Percentiles rank a stretch among this genome's conserved stretches.
phyloP scores from a whole-genome alignment of 768 basidiomycete species.

The Galerina marginata region DNA sequence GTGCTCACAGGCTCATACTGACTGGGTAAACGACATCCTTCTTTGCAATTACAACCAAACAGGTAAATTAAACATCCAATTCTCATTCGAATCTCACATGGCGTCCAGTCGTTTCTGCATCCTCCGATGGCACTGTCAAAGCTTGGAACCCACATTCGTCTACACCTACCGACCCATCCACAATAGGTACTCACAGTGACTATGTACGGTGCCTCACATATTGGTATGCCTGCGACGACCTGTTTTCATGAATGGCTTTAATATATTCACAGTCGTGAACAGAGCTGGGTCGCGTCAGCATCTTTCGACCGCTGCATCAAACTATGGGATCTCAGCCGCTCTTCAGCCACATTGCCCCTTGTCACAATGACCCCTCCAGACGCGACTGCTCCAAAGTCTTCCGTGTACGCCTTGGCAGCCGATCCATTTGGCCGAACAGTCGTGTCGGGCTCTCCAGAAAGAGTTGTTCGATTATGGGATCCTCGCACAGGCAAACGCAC shows the following conservation, averaged over 20 bases:
- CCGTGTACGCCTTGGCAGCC: constrained; percentile 77
- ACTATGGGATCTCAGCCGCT: constrained; percentile 83
- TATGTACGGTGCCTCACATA: constrained; percentile 83
- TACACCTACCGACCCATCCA: constrained; percentile 61
- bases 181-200: constrained; percentile 80
- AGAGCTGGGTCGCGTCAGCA: constrained; percentile 90
- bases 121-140: constrained; percentile 93
- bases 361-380: constrained; percentile 74
- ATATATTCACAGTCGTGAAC: constrained; percentile 61
- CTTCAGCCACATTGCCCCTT: constrained; percentile 50
- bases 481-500: constrained; percentile 82
- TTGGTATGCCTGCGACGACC: constrained; percentile 51
- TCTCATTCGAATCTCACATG: constrained; percentile 11
- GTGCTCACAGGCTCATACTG: constrained; percentile 85
- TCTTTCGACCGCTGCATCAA: constrained; percentile 95
- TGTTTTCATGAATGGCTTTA: constrained; percentile 4
- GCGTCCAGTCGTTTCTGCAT: constrained; percentile 80
- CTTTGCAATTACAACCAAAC: constrained; percentile 94
- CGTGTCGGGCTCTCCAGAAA: constrained; percentile 90
- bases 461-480: constrained; percentile 93
- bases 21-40: constrained; percentile 96
- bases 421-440: constrained; percentile 83
- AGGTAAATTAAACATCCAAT: constrained; percentile 43
- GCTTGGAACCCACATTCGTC: constrained; percentile 88
- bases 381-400: constrained; percentile 66